Base-by-base conservation (phyloP, 1,139 yeast species). In the Geotrichum phurueaensis region DNA sequence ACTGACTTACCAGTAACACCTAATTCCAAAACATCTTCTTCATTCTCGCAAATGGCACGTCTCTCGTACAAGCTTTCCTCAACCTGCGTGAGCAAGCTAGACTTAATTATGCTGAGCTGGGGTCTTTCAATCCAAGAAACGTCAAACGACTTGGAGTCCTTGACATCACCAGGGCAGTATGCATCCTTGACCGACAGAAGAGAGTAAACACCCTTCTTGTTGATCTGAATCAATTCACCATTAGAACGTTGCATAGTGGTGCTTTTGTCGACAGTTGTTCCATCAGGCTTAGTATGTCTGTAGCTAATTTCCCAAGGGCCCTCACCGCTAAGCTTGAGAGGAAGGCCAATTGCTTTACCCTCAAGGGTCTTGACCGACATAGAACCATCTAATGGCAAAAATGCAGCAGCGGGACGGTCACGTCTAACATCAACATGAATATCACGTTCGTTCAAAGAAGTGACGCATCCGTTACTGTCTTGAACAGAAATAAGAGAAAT, bases 401-500 rank as follows among this genome's bases (percentile, higher is more conserved):
- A 81, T 0, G 76, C 76, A 13, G 81, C 84, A 5, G 77, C 72
- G 1, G 97, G 96, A 4, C 85, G 75, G 64, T 85, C 89, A 58
- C 85, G 76, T 66, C 91, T 81, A 1, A 91, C 91, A 33, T 79
- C 78, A 20, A 91, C 76, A 33, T 75, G 79, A 23, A 87, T 83
- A 61, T 82, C 86, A 49, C 83, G 82, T 45, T 81, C 82, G 43
- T 79, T 79, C 60, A 86, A 75, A n/a, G 84, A 83, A 13, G 89
- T 91, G 18, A 81, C 77, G 75, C 99, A 94, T 0, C 86, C 84
- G 33, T 87, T 82, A 13, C 83, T 81, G 71, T 95, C 99, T 47
- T 79, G 80, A 3, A 89, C 82, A 13, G 88, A 81, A 1, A 83
- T 80, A 62, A 95, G 71, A 1, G 83, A 77, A 0, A 94, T 73